Evolutionary conservation across 2,329 filamentous ascomycete genomes (phyloP), one percentile per base, ranked within the genome.

Genomic region (Elsinoe fawcettii): DNA sequence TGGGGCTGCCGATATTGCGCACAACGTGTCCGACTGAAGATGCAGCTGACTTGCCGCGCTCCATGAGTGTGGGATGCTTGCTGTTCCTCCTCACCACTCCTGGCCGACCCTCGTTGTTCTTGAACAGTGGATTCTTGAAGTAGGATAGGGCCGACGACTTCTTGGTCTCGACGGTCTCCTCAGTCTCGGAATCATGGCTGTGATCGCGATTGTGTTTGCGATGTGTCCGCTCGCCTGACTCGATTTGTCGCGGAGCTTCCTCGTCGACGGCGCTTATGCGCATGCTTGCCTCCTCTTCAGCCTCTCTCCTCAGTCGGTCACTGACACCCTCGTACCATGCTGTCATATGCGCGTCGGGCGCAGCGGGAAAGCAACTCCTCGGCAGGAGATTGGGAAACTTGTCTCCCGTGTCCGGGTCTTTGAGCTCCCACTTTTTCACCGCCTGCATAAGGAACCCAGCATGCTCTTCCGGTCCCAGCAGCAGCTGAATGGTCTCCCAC

Each of bases 401-500:
- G 9, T 72, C 69, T 2, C 79, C 80, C 9, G 76, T 90, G 43
- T 83, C 81, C 0, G 87, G 87, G 65, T 95, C 83, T 59, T 80
- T 81, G 59, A 97, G 79, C 34, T 83, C 78, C 80, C 90, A 96
- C 61, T 87, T 78, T 60, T 80, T 80, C 2, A 95, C 87, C 0
- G 90, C 89, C 65, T 82, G 85, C 65, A 93, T 89, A 22, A 99
- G 71, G 65, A 90, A 92, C 0, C 83, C 83, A 0, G 90, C 87
- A 73, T 97, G 91, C 65, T 95, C 88, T 63, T 93, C 86, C 0
- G 93, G 93, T 1, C 85, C 88, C 1, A 97, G 80, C 34, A 97
- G 76, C 20, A 96, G 80, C 73, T 97, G 90, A 57, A 97, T 87
- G 0, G 88, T 90, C 74, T 96, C 87, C 92, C 92, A 99, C 69